phyloP scores from a whole-genome alignment of 1,284 basidiomycete genomes.

The Neonothopanus nambi region DNA sequence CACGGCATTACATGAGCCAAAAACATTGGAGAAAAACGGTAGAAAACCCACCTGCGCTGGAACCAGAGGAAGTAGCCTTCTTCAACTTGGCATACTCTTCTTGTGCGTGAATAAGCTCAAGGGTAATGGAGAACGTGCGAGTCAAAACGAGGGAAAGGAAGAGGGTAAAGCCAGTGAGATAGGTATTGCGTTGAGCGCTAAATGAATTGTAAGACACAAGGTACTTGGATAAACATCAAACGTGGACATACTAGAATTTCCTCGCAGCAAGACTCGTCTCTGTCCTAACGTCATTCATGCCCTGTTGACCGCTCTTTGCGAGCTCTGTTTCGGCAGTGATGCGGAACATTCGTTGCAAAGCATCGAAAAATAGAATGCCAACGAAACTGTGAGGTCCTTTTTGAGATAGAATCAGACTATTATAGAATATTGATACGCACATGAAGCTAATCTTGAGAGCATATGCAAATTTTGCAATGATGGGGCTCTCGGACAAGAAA shows the following conservation, averaged over 20 bases:
- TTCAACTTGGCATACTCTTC: conserved; percentile 86
- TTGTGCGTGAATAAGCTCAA: conserved; percentile 89
- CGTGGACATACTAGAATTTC: conserved; percentile 82
- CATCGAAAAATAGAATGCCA: conserved; percentile 84
- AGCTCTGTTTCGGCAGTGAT: conserved; percentile 76
- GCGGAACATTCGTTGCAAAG: conserved; percentile 90
- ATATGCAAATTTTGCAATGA: conserved; percentile 76
- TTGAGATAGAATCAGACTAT: not conserved
- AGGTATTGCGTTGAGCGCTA: conserved; percentile 82
- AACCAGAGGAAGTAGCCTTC: conserved; percentile 43
- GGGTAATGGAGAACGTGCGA: conserved; percentile 88
- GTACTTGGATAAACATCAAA: conserved; percentile 15
- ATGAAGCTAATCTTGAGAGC: conserved; percentile 94
- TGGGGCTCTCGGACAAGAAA: conserved; percentile 71
- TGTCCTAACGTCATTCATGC: conserved; percentile 66
- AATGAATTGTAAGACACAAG: conserved; percentile 30
- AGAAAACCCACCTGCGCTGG: conserved; percentile 24
- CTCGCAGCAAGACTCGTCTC: conserved; percentile 87
- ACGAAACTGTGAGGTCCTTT: conserved; percentile 64
- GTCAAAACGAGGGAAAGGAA: conserved; percentile 94
- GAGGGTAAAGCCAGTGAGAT: conserved; percentile 90
- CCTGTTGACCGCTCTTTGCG: conserved; percentile 55
- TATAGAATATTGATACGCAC: conserved; percentile 40
- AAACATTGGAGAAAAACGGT: not conserved
- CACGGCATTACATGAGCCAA: not conserved